Base-by-base conservation (phyloP, 768 basidiomycete species). In the Xanthoconium stramineum region DNA sequence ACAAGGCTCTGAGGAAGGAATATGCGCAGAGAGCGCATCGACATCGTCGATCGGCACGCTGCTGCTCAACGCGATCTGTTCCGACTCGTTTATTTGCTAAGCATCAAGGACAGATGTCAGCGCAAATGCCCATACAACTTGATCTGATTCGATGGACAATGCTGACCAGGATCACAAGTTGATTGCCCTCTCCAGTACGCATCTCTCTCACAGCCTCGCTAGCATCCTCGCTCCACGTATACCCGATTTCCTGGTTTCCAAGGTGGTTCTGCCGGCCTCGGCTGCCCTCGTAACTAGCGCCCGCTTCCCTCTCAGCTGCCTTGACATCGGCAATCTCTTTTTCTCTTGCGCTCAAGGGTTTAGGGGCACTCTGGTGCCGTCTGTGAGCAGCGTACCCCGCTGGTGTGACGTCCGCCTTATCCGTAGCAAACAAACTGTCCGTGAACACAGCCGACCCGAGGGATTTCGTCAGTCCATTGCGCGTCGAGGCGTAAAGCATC, bases 401-500 rank as follows among this genome's bases (percentile, higher is more conserved):
- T 1, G 84, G 74, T 5, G 83, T 85, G 51, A 89, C 63, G 61
- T 91, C 87, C 13, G 72, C 74, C 67, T 84, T 89, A 51, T 81
- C 79, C 0, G 89, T 91, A 2, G 91, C 91, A 65, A 89, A 91
- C n/a, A 94, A 73, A 37, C 80, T 78, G 67, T 89, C 85, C 3
- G 80, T 80, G 70, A 94, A 91, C 33, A 82, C 69, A 17, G 83
- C 76, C 3, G 92, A 85, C 43, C 91, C 91, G 5, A 95, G 78
- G n/a, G 80, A 75, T 69, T 83, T 91, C 30, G 84, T 77, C 20
- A 94, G 78, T 17, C 84, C 78, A 24, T 78, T 76, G 43, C 91
- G 83, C 1, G 87, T 86, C 4, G 92, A 87, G 20, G 93, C 91
- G 70, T 94, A 94, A 35, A 95, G 76, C 91, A 94, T 95, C 91